These are phyloP conservation scores for Dimocarpus longan DNA, from an alignment of 345 rosid species.

Conservation along the genomic window DNA sequence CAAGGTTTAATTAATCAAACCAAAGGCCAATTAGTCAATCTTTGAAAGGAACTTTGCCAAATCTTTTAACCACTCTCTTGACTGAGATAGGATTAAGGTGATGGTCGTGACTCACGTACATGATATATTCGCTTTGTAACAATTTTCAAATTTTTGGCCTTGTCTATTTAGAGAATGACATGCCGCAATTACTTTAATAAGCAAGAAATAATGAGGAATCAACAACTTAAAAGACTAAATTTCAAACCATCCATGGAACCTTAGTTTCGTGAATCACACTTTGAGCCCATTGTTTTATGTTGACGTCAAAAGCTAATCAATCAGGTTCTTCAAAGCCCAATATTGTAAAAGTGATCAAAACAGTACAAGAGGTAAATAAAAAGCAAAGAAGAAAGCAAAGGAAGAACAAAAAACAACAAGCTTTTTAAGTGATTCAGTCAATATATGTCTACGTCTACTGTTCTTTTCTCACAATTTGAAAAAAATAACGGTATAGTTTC, in stretches of 20 bases:
- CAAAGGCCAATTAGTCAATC: neutral
- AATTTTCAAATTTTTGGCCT: neutral
- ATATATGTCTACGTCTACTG: no score
- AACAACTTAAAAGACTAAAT: neutral
- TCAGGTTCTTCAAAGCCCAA: no score
- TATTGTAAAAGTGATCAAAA: no score
- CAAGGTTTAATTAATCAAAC: no score
- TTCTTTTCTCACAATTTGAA: no score
- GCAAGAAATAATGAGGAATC: neutral
- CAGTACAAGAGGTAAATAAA: no score
- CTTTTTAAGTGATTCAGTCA: no score
- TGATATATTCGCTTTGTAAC: neutral
- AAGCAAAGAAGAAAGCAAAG: no score
- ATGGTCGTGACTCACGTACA: neutral
- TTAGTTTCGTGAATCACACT: neutral
- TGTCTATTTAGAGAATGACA: neutral
- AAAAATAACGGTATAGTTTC: no score
- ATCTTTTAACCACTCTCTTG: neutral
- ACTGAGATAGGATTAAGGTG: neutral
- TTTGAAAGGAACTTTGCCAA: neutral
- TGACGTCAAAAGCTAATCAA: no score
- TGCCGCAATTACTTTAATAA: neutral
- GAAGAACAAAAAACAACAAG: no score
- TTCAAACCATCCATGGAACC: neutral
- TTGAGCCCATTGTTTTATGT: no score